Percentiles rank a stretch among this genome's conserved stretches.
These are phyloP conservation scores for Diophrys sp. DNA, from an alignment of 73 alveolate species.

Conservation along the genomic window DNA sequence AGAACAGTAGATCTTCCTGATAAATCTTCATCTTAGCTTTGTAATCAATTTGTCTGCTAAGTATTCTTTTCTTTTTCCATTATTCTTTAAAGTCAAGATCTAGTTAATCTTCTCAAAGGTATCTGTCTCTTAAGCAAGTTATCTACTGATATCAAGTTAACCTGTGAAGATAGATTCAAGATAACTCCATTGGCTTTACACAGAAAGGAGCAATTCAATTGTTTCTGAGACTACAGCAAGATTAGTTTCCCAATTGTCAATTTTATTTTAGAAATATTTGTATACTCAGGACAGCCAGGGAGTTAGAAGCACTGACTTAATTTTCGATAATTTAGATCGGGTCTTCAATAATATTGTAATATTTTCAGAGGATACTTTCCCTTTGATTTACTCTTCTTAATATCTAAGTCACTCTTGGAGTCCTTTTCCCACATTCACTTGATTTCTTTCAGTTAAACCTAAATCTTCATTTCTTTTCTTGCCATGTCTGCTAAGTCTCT, in stretches of 20 bases:
- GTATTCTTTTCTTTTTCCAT: constrained; percentile 62
- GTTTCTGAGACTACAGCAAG: constrained; percentile 77
- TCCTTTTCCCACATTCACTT: constrained; percentile 73
- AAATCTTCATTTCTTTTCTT: no score
- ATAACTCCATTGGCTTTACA: constrained; percentile 88
- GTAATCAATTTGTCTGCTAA: no score
- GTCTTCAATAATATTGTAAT: constrained; percentile 67
- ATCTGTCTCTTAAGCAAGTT: constrained; percentile 52
- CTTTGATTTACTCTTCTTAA: constrained; percentile 54
- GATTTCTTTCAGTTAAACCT: constrained; percentile 77
- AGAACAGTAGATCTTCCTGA: no score
- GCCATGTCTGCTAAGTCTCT: no score
- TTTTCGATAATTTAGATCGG: constrained; percentile 83
- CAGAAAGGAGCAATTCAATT: constrained; percentile 67
- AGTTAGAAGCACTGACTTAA: constrained; percentile 81
- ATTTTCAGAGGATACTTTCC: constrained; percentile 62
- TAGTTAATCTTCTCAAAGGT: constrained; percentile 52
- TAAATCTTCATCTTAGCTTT: no score
- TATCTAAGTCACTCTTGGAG: constrained; percentile 62
- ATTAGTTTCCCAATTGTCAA: constrained; percentile 81
- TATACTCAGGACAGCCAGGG: constrained; percentile 75
- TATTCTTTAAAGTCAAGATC: constrained; percentile 56
- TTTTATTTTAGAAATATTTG: constrained; percentile 75
- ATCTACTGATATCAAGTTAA: constrained; percentile 76
- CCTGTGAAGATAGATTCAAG: constrained; percentile 96